Evolutionary conservation across 1,284 basidiomycete genomes (phyloP), one percentile per base, ranked within the genome.

Genomic region (Austroboletus rostrupii): DNA sequence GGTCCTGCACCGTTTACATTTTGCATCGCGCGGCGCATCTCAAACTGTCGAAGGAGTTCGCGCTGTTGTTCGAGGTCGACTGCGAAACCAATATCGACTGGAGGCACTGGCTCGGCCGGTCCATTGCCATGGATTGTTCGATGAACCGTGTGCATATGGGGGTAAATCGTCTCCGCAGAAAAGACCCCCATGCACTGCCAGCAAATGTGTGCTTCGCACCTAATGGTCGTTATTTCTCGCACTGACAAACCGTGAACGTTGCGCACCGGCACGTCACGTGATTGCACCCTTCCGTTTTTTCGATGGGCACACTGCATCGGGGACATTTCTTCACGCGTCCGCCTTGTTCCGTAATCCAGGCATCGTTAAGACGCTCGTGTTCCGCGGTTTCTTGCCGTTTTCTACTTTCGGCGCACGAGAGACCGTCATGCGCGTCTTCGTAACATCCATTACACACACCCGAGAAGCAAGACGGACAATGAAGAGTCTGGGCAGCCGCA

Each of bases 221-320:
- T 72, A 31, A 13, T 1, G 3, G 32, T 19, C 28, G 6, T 21
- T 6, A 13, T 42, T 7, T 41, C 3, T 5, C 4, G 21, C 16
- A 19, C 1, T 3, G 19, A 19, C 13, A 46, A 28, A 9, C 5
- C 10, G 2, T 12, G 9, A 16, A 43, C 1, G 16, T 19, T 10
- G 19, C 58, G 12, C 29, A 67, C 63, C 31, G 32, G 56, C 79
- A 82, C 8, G 61, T 54, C 67, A 81, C 76, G 57, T 81, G 80
- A 58, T 81, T 80, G 21, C 80, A 82, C 1, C 80, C 80, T 19
- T 71, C 75, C 19, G 54, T 63, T 56, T 79, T 81, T 60, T 80
- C 72, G 40, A 80, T 76, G 54, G 60, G 70, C 4, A 74, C 67
- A 2, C 56, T 58, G 54, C 80, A 82, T 12, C 57, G 53, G 0